Conservation (phyloP, 2,329 filamentous ascomycete species). For the Penicillium occitanis region DNA sequence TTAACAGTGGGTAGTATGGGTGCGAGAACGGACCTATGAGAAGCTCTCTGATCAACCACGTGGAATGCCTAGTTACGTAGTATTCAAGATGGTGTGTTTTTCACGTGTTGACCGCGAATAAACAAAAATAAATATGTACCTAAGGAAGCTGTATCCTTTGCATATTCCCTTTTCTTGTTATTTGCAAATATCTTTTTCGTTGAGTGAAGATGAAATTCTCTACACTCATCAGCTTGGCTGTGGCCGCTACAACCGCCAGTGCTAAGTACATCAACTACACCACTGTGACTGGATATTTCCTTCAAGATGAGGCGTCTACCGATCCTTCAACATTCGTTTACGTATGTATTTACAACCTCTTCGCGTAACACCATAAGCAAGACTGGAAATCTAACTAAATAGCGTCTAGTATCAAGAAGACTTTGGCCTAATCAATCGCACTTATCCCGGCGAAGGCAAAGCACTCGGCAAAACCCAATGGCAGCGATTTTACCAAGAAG, state of each 20-base stretch:
- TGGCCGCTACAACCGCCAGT: not conserved
- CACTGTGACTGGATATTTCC: conserved; percentile 50
- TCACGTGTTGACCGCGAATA: not conserved
- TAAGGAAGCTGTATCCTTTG: not conserved
- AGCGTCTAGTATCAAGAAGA: conserved; percentile 26
- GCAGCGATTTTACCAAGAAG: conserved; percentile 55
- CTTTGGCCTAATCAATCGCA: conserved; percentile 52
- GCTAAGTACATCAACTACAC: conserved; percentile 34
- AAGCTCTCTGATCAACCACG: not conserved
- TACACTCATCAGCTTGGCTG: not conserved
- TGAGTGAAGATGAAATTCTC: conserved; percentile 10
- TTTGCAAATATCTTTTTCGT: not conserved
- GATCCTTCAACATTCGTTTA: conserved; percentile 50
- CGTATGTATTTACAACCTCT: conserved; percentile 31
- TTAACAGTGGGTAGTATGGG: not conserved
- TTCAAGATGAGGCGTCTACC: conserved; percentile 50
- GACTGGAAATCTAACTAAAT: not conserved
- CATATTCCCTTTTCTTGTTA: not conserved
- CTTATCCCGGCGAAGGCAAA: conserved; percentile 43
- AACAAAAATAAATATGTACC: conserved; percentile 1
- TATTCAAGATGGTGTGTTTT: not conserved
- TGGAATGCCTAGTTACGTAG: conserved; percentile 1
- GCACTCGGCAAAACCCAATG: conserved; percentile 49
- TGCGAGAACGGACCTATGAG: not conserved
- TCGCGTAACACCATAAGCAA: not conserved